phyloP scores from a whole-genome alignment of 2,329 filamentous ascomycete genomes.

The Fusarium illudens region DNA sequence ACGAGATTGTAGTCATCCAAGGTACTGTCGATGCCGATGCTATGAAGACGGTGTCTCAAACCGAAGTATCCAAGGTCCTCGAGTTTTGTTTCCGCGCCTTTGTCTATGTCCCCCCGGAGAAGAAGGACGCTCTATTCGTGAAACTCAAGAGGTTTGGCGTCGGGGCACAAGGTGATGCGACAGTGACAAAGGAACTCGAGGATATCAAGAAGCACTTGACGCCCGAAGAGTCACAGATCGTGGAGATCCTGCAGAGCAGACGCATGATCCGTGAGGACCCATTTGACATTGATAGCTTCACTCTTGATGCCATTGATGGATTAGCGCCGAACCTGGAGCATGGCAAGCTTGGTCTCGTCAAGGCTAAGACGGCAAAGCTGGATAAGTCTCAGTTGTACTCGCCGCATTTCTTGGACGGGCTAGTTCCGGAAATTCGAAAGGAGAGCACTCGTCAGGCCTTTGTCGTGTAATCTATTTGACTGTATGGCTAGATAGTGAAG shows the following conservation, averaged over 20 bases:
- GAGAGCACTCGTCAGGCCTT: background rate
- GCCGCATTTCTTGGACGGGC: background rate
- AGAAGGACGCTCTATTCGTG: conserved; percentile 5
- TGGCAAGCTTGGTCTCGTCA: conserved; percentile 30
- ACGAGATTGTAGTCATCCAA: conserved; percentile 49
- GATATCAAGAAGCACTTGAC: conserved; percentile 33
- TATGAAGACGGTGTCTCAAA: conserved; percentile 40
- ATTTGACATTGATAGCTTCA: conserved; percentile 47
- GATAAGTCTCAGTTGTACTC: background rate
- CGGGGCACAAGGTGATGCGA: background rate
- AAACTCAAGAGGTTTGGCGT: background rate
- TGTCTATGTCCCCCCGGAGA: conserved; percentile 19
- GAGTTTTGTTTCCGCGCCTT: conserved; percentile 48
- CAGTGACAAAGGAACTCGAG: background rate
- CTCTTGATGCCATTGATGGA: conserved; percentile 37
- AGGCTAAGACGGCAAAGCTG: background rate
- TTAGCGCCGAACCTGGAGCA: conserved; percentile 35
- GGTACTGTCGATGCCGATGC: conserved; percentile 45
- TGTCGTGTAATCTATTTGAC: background rate
- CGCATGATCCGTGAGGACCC: conserved; percentile 44
- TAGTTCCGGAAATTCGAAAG: background rate
- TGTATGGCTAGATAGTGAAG: no score
- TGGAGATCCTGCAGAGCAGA: conserved; percentile 43
- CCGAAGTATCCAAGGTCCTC: conserved; percentile 44
- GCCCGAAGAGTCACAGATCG: conserved; percentile 36